A percentile compares a stretch with the other conserved stretches of the same genome.
phyloP scores from a whole-genome alignment of 2,329 filamentous ascomycete species.

The Ascochyta pisi region DNA sequence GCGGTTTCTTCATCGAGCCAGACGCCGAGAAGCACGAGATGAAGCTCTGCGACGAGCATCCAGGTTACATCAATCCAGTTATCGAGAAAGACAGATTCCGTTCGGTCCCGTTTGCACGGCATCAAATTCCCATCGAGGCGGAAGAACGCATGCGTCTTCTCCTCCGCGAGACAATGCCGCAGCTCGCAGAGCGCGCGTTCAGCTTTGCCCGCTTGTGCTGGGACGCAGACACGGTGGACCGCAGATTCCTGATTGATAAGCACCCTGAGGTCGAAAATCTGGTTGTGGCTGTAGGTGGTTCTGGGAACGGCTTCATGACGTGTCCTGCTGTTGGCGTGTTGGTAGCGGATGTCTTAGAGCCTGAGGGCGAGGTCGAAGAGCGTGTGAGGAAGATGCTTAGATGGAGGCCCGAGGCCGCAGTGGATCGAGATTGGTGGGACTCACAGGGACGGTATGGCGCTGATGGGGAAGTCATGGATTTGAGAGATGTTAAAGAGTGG shows the following conservation, averaged over 20 bases:
- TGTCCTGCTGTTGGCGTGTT: constrained; percentile 60
- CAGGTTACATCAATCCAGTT: constrained; percentile 61
- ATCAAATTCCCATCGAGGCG: constrained; percentile 57
- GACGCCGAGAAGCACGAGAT: constrained; percentile 54
- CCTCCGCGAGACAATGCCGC: constrained; percentile 60
- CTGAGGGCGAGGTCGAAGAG: constrained; percentile 53
- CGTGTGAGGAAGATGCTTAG: constrained; percentile 54
- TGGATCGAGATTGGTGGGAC: constrained; percentile 55
- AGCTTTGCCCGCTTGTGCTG: constrained; percentile 62
- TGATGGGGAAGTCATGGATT: constrained; percentile 57
- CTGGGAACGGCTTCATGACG: constrained; percentile 62
- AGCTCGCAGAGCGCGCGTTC: constrained; percentile 58
- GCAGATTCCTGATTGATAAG: constrained; percentile 60
- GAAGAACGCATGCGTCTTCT: constrained; percentile 57
- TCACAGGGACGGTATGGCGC: constrained; percentile 59
- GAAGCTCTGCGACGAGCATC: constrained; percentile 64
- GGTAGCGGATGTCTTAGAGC: constrained; percentile 55
- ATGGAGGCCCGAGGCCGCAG: constrained; percentile 61
- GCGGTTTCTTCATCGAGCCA: constrained; percentile 60
- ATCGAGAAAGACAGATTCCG: constrained; percentile 35
- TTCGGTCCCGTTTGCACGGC: constrained; percentile 52
- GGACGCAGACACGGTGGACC: constrained; percentile 64
- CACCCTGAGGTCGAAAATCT: constrained; percentile 56
- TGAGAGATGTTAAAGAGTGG: constrained; percentile 48
- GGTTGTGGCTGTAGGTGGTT: constrained; percentile 59